These are phyloP conservation scores for Saturnispora hagleri DNA, from an alignment of 805 yeast genomes.

Conservation along the genomic window DNA sequence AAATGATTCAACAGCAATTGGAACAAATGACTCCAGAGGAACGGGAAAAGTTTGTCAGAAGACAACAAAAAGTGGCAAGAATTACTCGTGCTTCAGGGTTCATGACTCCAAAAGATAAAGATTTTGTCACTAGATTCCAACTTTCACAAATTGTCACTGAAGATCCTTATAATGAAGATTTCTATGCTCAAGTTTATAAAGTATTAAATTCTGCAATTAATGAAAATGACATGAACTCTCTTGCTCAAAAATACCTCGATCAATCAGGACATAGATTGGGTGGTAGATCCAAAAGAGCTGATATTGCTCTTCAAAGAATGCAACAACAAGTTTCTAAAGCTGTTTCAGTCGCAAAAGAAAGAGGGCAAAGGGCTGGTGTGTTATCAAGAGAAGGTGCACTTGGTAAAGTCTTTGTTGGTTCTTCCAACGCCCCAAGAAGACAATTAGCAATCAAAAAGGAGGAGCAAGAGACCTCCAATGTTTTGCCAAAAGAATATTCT, in stretches of 20 bases:
- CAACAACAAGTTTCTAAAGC: slow-evolving; percentile 97
- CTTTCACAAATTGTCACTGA: slow-evolving; percentile 92
- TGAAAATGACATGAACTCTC: slow-evolving; percentile 57
- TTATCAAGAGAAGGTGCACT: slow-evolving; percentile 72
- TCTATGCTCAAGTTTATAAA: slow-evolving; percentile 87
- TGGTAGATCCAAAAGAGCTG: slow-evolving; percentile 76
- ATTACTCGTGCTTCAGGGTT: slow-evolving; percentile 81
- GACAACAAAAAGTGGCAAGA: slow-evolving; percentile 67
- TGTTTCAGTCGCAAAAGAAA: slow-evolving; percentile 86
- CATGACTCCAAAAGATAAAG: slow-evolving; percentile 96
- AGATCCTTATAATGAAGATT: slow-evolving; percentile 95
- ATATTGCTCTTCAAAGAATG: slow-evolving; percentile 91
- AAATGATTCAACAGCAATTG: slow-evolving; percentile 24
- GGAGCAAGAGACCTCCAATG: slow-evolving; percentile 16
- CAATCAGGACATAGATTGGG: slow-evolving; percentile 88
- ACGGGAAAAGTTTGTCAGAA: slow-evolving; percentile 51
- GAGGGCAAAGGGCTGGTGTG: slow-evolving; percentile 54
- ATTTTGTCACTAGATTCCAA: slow-evolving; percentile 89
- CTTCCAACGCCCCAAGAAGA: slow-evolving; percentile 81
- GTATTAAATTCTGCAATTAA: slow-evolving; percentile 54
- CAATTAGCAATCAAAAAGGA: slow-evolving; percentile 52
- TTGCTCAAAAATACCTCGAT: slow-evolving; percentile 86
- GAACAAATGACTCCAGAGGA: slow-evolving; percentile 59
- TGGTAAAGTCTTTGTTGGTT: slow-evolving; percentile 73
- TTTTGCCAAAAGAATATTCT: slow-evolving; percentile 26